A percentile compares a stretch with the other conserved stretches of the same genome.
Evolutionary conservation across 352 stramenopile species (phyloP).

Genomic region (Pythium plurisporium): DNA sequence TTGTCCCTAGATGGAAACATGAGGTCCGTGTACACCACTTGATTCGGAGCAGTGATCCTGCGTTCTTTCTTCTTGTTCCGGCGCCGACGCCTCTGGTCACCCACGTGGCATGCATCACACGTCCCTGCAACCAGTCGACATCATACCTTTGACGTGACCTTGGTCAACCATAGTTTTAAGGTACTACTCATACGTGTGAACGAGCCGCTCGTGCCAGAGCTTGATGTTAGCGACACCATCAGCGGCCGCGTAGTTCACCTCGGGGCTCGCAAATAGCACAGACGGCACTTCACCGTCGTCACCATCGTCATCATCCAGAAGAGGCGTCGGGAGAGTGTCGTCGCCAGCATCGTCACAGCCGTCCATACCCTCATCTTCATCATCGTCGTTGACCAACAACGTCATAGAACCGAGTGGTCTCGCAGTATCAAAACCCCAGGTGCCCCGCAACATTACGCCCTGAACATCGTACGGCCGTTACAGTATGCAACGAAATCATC

Average conservation of each 20-base stretch:
- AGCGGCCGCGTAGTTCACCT: not conserved
- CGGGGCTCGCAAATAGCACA: not conserved
- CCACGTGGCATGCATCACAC: not conserved
- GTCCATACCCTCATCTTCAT: not conserved
- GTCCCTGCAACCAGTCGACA: not conserved
- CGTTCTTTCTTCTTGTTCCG: not conserved
- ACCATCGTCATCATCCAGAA: not conserved
- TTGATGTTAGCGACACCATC: not conserved
- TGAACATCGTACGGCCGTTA: too few species aligned
- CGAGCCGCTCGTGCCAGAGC: constrained; percentile 25
- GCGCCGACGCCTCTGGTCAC: not conserved
- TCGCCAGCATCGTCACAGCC: too few species aligned
- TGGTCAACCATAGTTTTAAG: constrained; percentile 4
- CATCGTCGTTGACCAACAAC: not conserved
- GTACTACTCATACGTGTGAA: constrained; percentile 8
- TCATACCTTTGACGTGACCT: not conserved
- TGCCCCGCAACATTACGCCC: too few species aligned
- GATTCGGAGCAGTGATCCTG: not conserved
- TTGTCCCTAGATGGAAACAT: constrained; percentile 4
- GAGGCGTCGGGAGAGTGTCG: too few species aligned
- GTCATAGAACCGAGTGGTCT: not conserved
- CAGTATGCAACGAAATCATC: too few species aligned
- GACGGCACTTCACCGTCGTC: not conserved
- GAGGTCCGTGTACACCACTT: constrained; percentile 6
- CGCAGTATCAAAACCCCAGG: not conserved